Conservation (phyloP, 306 rosid genomes). For the Vigna trinervia region DNA sequence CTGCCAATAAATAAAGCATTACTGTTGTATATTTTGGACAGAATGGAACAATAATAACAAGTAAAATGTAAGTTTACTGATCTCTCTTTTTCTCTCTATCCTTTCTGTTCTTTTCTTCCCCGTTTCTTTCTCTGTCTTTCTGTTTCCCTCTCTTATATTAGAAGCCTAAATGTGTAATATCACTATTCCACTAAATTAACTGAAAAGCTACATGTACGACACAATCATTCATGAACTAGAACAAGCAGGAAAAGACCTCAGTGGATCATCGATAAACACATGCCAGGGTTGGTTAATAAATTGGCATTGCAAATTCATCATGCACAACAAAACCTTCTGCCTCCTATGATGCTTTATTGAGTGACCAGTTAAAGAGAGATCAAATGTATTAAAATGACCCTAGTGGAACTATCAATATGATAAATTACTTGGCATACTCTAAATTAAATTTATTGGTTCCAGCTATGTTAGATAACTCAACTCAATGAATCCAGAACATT, state of each 20-base stretch:
- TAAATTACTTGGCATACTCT: neutral
- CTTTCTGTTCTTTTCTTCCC: neutral
- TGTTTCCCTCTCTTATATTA: neutral
- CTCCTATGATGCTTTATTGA: neutral
- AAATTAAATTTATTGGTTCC: neutral
- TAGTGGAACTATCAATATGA: conserved; percentile 5
- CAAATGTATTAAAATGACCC: neutral
- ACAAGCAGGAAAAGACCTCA: neutral
- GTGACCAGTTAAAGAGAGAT: neutral
- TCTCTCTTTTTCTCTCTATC: neutral
- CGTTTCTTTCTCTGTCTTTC: neutral
- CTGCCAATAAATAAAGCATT: neutral
- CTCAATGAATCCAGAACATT: neutral
- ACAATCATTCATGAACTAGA: conserved; percentile 3
- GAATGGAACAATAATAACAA: neutral
- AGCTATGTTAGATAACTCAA: neutral
- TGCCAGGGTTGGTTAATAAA: neutral
- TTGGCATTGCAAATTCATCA: conserved; percentile 16
- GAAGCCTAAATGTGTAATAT: neutral
- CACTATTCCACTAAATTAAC: conserved; percentile 9
- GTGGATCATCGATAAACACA: neutral
- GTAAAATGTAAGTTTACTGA: neutral
- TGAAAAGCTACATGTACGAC: neutral
- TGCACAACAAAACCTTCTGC: conserved; percentile 1
- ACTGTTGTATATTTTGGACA: neutral